Evolutionary conservation across 805 yeast genomes (phyloP).

Genomic region (Clavispora asparagi): DNA sequence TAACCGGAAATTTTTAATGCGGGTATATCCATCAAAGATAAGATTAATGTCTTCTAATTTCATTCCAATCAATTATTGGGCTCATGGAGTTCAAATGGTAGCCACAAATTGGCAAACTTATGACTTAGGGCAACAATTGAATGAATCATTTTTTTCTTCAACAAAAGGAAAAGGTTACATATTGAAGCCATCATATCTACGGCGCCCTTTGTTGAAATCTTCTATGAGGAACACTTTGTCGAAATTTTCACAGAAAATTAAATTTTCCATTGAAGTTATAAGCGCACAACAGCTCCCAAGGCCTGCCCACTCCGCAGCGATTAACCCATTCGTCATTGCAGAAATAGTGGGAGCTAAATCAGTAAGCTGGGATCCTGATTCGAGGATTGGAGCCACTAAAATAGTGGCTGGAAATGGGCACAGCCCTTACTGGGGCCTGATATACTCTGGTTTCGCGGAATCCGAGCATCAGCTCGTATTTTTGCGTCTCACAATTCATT

Average conservation of each 20-base stretch:
- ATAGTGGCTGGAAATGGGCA: slow-evolving; percentile 67
- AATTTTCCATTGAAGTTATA: slow-evolving; percentile 39
- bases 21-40: slow-evolving; percentile 82
- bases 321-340: slow-evolving; percentile 59
- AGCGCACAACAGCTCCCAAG: slow-evolving; percentile 87
- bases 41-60: slow-evolving; percentile 78
- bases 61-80: slow-evolving; percentile 77
- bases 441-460: slow-evolving; percentile 39
- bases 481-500: slow-evolving; percentile 47
- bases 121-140: slow-evolving; percentile 84
- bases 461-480: slow-evolving; percentile 46
- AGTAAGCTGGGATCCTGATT: slow-evolving; percentile 18
- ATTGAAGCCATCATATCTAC: slow-evolving; percentile 57
- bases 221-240: slow-evolving; percentile 6
- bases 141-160: slow-evolving; percentile 72
- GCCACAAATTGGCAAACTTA: slow-evolving; percentile 96
- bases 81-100: slow-evolving; percentile 84
- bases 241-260: neutral
- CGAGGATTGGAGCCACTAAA: slow-evolving; percentile 7
- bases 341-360: slow-evolving; percentile 49
- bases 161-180: slow-evolving; percentile 67
- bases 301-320: slow-evolving; percentile 41
- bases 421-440: slow-evolving; percentile 77
- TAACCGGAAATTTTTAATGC: slow-evolving; percentile 66
- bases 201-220: slow-evolving; percentile 28